Evolutionary conservation across 352 stramenopile species (phyloP).

Genomic region (Phytophthora agathidicida): DNA sequence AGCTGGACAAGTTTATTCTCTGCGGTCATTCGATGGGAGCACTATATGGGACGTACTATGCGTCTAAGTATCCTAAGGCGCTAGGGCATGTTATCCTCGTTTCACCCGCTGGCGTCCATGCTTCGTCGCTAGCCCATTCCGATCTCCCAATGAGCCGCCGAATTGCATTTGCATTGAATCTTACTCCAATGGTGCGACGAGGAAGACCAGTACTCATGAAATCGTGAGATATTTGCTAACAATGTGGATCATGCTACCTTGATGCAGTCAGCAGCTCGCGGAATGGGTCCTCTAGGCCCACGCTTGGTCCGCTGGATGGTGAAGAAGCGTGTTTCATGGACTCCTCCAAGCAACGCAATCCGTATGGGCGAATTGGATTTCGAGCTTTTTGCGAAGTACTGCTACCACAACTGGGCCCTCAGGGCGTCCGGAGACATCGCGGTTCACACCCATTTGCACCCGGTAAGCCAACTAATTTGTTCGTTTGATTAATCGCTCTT

Average conservation of each 20-base stretch:
- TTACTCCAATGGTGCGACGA: constrained; percentile 60
- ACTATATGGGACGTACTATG: constrained; percentile 73
- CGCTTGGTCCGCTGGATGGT: constrained; percentile 57
- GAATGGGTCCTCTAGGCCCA: constrained; percentile 55
- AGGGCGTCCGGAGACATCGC: constrained; percentile 69
- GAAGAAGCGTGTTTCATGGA: constrained; percentile 51
- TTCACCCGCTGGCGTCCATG: constrained; percentile 63
- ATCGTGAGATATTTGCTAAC: neutral
- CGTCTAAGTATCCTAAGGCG: constrained; percentile 54
- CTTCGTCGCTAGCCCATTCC: constrained; percentile 29
- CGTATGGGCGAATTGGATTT: constrained; percentile 66
- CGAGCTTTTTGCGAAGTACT: constrained; percentile 66
- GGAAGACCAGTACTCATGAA: neutral
- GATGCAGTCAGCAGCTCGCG: constrained; percentile 51
- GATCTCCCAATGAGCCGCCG: constrained; percentile 36
- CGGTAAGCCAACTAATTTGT: constrained; percentile 29
- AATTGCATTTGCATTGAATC: constrained; percentile 33
- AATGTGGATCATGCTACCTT: neutral
- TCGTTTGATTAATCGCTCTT: neutral
- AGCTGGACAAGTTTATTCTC: constrained; percentile 68
- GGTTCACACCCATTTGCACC: constrained; percentile 70
- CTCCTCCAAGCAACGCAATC: constrained; percentile 66
- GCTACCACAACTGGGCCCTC: constrained; percentile 79
- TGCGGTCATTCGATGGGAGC: constrained; percentile 78
- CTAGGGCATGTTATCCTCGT: constrained; percentile 73